Conservation (phyloP, 805 yeast genomes). For the Starmerella kuoi region DNA sequence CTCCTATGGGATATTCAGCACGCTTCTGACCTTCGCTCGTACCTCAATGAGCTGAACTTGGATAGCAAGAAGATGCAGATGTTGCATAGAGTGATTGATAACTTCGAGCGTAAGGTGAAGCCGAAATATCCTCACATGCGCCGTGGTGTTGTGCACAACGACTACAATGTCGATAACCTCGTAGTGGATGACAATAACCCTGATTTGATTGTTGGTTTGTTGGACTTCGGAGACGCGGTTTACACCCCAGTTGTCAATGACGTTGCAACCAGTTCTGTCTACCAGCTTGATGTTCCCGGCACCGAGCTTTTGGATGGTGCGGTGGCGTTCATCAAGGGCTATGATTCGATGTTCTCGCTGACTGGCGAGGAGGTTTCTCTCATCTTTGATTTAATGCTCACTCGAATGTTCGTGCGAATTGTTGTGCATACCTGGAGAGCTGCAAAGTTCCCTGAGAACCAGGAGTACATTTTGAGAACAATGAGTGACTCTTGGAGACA, state of each 20-base stretch:
- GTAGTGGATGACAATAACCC: conserved; percentile 5
- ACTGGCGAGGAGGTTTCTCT: conserved; percentile 6
- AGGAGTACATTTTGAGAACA: conserved; percentile 6
- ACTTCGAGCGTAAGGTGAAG: conserved; percentile 7
- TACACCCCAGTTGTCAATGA: conserved; percentile 12
- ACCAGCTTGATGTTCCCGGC: conserved; percentile 9
- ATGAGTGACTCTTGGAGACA: conserved; percentile 2
- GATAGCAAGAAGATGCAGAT: background rate
- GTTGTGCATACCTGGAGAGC: conserved; percentile 8
- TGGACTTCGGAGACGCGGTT: conserved; percentile 16
- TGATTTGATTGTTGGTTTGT: conserved; percentile 4
- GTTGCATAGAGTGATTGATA: background rate
- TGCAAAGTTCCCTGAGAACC: conserved; percentile 11
- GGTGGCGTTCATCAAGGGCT: conserved; percentile 11
- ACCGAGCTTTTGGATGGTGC: conserved; percentile 8
- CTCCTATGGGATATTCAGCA: conserved; percentile 16
- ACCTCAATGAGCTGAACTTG: conserved; percentile 1
- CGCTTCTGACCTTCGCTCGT: conserved; percentile 4
- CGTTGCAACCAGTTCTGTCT: conserved; percentile 13
- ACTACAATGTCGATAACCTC: conserved; percentile 12
- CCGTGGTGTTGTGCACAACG: conserved; percentile 14
- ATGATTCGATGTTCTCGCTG: conserved; percentile 7
- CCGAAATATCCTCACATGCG: conserved; percentile 11
- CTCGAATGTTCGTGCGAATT: conserved; percentile 9
- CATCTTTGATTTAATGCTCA: conserved; percentile 9